Base-by-base conservation (phyloP, 495 filamentous ascomycete species). In the Aeminium ludgeri region DNA sequence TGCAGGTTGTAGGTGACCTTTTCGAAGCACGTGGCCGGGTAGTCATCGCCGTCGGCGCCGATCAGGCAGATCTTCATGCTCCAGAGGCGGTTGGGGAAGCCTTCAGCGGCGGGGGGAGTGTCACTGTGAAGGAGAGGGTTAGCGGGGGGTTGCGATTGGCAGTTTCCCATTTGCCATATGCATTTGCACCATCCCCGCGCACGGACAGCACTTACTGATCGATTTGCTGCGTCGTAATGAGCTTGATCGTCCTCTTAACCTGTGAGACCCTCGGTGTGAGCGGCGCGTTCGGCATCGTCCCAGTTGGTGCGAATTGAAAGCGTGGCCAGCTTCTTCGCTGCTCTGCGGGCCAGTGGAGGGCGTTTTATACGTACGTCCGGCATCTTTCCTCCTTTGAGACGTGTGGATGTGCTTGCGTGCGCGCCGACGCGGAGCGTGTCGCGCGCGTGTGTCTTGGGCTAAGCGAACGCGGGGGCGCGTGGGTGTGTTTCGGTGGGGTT, bases 1-100 rank as follows among this genome's bases (percentile, higher is more conserved):
- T 99, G 91, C 17, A 99, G 70, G 45, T 80, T 79, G 65, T 94
- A 99, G 17, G 71, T 74, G 12, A 76, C 91, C 65, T 86, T 94
- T 54, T 86, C 82, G 63, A 95, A 96, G 59, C 81, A 65, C 36
- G 58, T 82, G 7, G 87, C 86, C 0, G 80, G 73, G 20, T 86
- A 67, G 53, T 59, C 66, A 32, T 74, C 65, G 41, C 72, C 74
- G 46, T 66, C 59, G 8, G 76, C 70, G 43, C 74, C 70, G 43
- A 76, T 38, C 28, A 79, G 62, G 50, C 62, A 71, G 31, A 80
- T 62, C 56, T 70, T 64, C 49, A 80, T 74, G 35, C 59, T 71
- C 76, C 76, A 80, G 43, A 54, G 52, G 52, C 89, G 83, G 70
- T 93, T 82, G 3, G 89, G 89, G 57, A 86, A 93, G 12, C 86